phyloP scores from a whole-genome alignment of 148 eudicot species.

The Arctostaphylos glauca region DNA sequence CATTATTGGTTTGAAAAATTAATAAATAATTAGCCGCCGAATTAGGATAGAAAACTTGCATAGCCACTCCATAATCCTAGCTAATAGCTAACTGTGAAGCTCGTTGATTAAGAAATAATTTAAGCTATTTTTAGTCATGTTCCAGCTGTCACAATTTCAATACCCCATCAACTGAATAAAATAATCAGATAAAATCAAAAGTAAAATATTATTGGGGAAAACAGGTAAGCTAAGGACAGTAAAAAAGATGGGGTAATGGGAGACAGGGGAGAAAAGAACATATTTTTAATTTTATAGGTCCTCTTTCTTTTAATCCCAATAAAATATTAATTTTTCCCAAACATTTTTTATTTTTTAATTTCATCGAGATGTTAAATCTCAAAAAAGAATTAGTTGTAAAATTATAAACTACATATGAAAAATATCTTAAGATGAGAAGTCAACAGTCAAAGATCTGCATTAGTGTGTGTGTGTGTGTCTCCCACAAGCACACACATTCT shows the following conservation, averaged over 20 bases:
- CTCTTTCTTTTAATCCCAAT: background rate
- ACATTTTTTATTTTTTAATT: background rate
- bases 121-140: background rate
- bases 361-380: conserved; percentile 1
- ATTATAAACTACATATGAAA: conserved; percentile 8
- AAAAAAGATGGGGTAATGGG: conserved; percentile 24
- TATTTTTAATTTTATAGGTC: conserved; percentile 9
- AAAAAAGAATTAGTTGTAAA: background rate
- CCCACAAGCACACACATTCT: conserved; percentile 30
- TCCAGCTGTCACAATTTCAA: conserved; percentile 12
- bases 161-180: background rate
- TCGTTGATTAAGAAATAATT: background rate
- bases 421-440: conserved; percentile 14
- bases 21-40: background rate
- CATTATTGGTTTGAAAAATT: background rate
- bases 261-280: conserved; percentile 14
- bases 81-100: background rate
- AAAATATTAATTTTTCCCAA: background rate
- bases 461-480: conserved; percentile 44
- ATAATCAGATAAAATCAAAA: background rate
- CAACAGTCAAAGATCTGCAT: conserved; percentile 68
- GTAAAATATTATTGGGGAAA: background rate
- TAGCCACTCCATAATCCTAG: background rate
- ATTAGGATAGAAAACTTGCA: background rate
- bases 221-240: conserved; percentile 22